Base-by-base conservation (phyloP, 805 yeast genomes). In the Candida suzukii region DNA sequence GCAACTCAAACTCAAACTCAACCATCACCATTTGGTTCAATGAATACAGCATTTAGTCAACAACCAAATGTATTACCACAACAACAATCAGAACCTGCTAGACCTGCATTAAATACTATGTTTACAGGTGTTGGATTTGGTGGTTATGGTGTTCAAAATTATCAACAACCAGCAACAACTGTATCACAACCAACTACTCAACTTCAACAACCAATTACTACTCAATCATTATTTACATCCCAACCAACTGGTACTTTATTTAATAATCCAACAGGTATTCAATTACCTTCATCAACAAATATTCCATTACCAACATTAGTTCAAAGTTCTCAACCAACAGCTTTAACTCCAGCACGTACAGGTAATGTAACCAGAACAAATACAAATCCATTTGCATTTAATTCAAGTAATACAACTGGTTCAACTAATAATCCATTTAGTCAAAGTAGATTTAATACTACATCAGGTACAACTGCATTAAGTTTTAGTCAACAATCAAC, bases 71-170 rank as follows among this genome's bases (percentile, higher is more conserved):
- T 46, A 21, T 47, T 49, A 40, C 9, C 44, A 31, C 44, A 38
- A 31, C 42, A n/a, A n/a, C n/a, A n/a, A n/a, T n/a, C n/a, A n/a
- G n/a, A 35, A 37, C 28, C 37, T 38, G 37, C 37, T 33, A 30
- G 37, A 14, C 37, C 44, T 20, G 43, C 47, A 30, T 28, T 21
- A 20, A 56, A 52, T 16, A 59, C 67, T 16, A 51, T 66, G 4
- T 67, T 60, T 46, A 76, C 82, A 6, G 83, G 82, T 13, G 70
- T 70, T 28, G 84, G 83, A 0, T 77, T 78, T 57, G 83, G 83
- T 12, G 79, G 78, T 2, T 73, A 68, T 50, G 65, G 48, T 9
- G 41, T 39, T 14, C 45, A 36, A 24, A 25, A 38, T 32, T 44
- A 33, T 13, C 63, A 50, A 44, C 68, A 54, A 41, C 54, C 49